Conservation (phyloP, 2,329 filamentous ascomycete genomes). For the Botrytis paeoniae region DNA sequence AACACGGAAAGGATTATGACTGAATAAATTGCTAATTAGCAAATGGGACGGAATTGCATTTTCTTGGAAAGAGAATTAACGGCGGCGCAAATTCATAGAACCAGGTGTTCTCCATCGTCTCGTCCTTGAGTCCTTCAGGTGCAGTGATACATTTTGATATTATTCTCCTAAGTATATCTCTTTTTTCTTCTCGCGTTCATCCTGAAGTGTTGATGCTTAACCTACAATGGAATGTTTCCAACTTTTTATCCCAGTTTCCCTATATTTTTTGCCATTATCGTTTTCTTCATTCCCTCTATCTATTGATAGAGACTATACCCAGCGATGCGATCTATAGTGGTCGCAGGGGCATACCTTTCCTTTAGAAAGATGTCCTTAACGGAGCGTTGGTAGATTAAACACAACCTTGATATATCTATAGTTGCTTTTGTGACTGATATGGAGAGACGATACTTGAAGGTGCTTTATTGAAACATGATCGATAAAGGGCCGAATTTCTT, state of each 20-base stretch:
- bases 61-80: neutral
- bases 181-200: neutral
- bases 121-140: neutral
- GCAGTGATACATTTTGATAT: conserved; percentile 8
- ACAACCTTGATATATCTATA: conserved; percentile 23
- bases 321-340: conserved; percentile 73
- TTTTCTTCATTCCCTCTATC: neutral
- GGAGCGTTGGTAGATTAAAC: conserved; percentile 68
- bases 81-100: conserved; percentile 6
- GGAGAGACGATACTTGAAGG: conserved; percentile 36
- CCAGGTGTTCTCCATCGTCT: conserved; percentile 1
- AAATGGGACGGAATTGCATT: neutral
- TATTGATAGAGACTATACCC: conserved; percentile 41
- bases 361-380: conserved; percentile 72
- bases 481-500: conserved; percentile 39
- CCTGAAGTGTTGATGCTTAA: neutral
- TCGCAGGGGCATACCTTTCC: conserved; percentile 65
- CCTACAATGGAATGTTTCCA: neutral
- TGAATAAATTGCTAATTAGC: conserved; percentile 23
- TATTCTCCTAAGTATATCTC: neutral
- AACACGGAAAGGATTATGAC: conserved; percentile 11
- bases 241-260: neutral
- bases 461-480: conserved; percentile 37
- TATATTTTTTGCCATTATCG: neutral
- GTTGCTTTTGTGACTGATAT: conserved; percentile 19